A percentile compares a stretch with the other conserved stretches of the same genome.
These are phyloP conservation scores for Datura wrightii DNA, from an alignment of 257 asterid species.

Conservation along the genomic window DNA sequence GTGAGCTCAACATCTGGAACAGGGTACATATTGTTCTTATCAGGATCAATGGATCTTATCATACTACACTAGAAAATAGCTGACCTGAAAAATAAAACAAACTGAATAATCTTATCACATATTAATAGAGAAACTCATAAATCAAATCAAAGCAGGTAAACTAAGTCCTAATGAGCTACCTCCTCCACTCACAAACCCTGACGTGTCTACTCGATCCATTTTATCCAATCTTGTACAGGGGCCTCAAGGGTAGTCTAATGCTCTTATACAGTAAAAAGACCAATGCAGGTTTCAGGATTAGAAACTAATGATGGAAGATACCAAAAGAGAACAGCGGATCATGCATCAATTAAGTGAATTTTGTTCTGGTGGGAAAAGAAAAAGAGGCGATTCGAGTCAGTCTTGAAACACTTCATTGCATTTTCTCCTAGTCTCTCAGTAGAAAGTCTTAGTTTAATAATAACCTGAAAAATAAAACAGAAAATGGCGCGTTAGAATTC, in stretches of 20 bases:
- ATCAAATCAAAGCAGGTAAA: slow-evolving; percentile 50
- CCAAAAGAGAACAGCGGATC: slow-evolving; percentile 34
- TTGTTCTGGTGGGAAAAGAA: too few relatives aligned
- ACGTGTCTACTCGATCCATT: slow-evolving; percentile 87
- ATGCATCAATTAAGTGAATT: not conserved
- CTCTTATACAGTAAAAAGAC: slow-evolving; percentile 21
- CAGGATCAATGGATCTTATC: slow-evolving; percentile 39
- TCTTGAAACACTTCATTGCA: too few relatives aligned
- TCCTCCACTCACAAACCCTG: slow-evolving; percentile 92
- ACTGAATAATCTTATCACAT: slow-evolving; percentile 27
- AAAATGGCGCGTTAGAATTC: slow-evolving; percentile 18
- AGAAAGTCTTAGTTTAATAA: slow-evolving; percentile 32
- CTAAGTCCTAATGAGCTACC: slow-evolving; percentile 47
- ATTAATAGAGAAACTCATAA: slow-evolving; percentile 42
- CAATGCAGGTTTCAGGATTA: slow-evolving; percentile 28
- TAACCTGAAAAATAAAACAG: slow-evolving; percentile 49
- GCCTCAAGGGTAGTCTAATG: slow-evolving; percentile 13
- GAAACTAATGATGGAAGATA: slow-evolving; percentile 34
- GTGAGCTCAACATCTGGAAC: slow-evolving; percentile 49
- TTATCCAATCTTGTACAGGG: slow-evolving; percentile 37
- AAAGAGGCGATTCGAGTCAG: too few relatives aligned
- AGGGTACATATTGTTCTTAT: slow-evolving; percentile 48
- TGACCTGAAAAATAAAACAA: slow-evolving; percentile 33
- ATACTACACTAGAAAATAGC: slow-evolving; percentile 34
- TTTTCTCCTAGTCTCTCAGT: not conserved